Evolutionary conservation across 2,329 filamentous ascomycete species (phyloP).

Genomic region (Calonectria pteridis): DNA sequence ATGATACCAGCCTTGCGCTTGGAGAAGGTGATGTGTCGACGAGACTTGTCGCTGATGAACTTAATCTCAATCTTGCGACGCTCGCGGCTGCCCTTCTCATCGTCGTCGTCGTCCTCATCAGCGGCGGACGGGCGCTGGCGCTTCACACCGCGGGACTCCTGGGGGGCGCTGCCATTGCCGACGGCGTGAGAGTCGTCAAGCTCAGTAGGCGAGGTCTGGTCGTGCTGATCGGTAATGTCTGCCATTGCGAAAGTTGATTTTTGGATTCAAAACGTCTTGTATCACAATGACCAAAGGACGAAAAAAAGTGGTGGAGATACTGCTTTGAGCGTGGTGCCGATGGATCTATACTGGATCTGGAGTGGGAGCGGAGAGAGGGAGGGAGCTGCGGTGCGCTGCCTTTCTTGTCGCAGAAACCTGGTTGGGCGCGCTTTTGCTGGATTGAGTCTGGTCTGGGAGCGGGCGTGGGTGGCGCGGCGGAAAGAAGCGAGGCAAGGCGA

Average conservation of each 20-base stretch:
- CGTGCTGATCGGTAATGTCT: slow-evolving; percentile 84
- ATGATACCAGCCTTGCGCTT: slow-evolving; percentile 99
- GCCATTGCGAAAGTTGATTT: slow-evolving; percentile 66
- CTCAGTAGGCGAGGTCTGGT: slow-evolving; percentile 80
- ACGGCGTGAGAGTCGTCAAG: slow-evolving; percentile 78
- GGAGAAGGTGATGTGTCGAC: slow-evolving; percentile 98
- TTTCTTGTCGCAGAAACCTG: slow-evolving; percentile 67
- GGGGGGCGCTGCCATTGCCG: slow-evolving; percentile 78
- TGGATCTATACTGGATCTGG: slow-evolving; percentile 76
- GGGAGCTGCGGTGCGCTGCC: slow-evolving; percentile 61
- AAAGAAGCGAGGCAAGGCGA: slow-evolving; percentile 57
- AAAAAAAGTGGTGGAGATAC: slow-evolving; percentile 72
- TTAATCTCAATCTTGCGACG: slow-evolving; percentile 99
- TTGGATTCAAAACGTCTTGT: slow-evolving; percentile 44
- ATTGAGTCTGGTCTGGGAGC: slow-evolving; percentile 53
- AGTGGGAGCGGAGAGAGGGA: slow-evolving; percentile 60
- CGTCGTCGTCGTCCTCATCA: slow-evolving; percentile 97
- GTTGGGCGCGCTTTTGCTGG: slow-evolving; percentile 59
- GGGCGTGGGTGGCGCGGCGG: slow-evolving; percentile 48
- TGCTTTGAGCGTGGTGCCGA: slow-evolving; percentile 75
- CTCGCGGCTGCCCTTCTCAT: slow-evolving; percentile 97
- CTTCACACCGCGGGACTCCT: slow-evolving; percentile 88
- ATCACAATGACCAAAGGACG: slow-evolving; percentile 51
- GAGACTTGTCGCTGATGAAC: slow-evolving; percentile 99
- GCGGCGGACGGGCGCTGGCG: slow-evolving; percentile 84